Conservation (phyloP, 2,329 filamentous ascomycete species). For the Aspergillus niger region DNA sequence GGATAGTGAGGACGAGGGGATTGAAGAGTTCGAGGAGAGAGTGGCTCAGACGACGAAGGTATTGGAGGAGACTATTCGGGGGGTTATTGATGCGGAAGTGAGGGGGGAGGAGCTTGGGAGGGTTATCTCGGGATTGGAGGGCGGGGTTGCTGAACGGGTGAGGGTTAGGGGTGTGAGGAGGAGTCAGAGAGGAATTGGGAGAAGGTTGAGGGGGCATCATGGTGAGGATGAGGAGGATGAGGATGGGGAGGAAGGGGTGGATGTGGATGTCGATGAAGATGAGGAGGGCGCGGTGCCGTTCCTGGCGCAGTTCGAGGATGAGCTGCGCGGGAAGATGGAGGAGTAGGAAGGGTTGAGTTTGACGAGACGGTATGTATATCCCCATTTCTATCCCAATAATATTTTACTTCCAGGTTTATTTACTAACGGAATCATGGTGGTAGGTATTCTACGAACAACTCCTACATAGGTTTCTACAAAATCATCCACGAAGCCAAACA, state of each 20-base stretch:
- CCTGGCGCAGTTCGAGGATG: constrained; percentile 38
- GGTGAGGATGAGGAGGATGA: constrained; percentile 34
- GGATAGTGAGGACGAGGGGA: constrained; percentile 32
- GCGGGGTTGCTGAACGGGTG: constrained; percentile 30
- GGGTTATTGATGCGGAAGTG: constrained; percentile 59
- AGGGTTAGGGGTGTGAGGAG: constrained; percentile 32
- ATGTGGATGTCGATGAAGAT: constrained; percentile 44
- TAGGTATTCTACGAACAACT: constrained; percentile 60
- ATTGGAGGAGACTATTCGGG: constrained; percentile 61
- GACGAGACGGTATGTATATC: constrained; percentile 40
- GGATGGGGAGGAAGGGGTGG: constrained; percentile 42
- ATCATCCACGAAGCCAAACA: constrained; percentile 63
- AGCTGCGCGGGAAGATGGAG: constrained; percentile 34
- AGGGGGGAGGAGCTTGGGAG: constrained; percentile 49
- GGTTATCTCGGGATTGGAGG: constrained; percentile 47
- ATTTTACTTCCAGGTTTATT: constrained; percentile 28
- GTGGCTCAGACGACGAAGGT: constrained; percentile 54
- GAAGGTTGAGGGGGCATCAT: constrained; percentile 17
- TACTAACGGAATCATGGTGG: neutral
- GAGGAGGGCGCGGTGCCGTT: constrained; percentile 43
- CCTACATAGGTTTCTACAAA: constrained; percentile 63
- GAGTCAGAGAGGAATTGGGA: constrained; percentile 24
- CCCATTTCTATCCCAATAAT: neutral
- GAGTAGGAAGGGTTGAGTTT: constrained; percentile 44
- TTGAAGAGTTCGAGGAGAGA: constrained; percentile 44